Percentiles rank a stretch among this genome's conserved stretches.
These are phyloP conservation scores for Beauveria rudraprayagi DNA, from an alignment of 2,329 filamentous ascomycete genomes.

Conservation along the genomic window DNA sequence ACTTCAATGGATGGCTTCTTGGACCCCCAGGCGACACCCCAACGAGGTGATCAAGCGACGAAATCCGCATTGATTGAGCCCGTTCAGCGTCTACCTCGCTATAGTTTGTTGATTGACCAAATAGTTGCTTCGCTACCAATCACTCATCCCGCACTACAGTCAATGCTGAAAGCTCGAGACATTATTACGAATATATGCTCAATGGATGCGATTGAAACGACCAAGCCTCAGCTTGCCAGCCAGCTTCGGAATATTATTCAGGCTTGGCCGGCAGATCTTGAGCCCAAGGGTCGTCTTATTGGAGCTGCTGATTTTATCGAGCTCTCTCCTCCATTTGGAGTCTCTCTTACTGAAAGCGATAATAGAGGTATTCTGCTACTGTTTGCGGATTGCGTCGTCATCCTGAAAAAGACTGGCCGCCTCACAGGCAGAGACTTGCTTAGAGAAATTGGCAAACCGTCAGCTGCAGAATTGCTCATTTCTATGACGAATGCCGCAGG, in stretches of 20 bases:
- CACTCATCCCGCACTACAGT: slow-evolving; percentile 74
- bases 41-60: slow-evolving; percentile 73
- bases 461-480: slow-evolving; percentile 52
- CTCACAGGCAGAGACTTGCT: slow-evolving; percentile 69
- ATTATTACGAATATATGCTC: slow-evolving; percentile 96
- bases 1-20: slow-evolving; percentile 72
- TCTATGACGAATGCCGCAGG: slow-evolving; percentile 57
- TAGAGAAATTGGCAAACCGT: slow-evolving; percentile 78
- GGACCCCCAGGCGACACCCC: slow-evolving; percentile 59
- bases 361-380: slow-evolving; percentile 67
- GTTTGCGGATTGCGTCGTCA: slow-evolving; percentile 73
- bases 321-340: slow-evolving; percentile 61
- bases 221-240: slow-evolving; percentile 66
- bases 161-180: slow-evolving; percentile 81
- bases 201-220: slow-evolving; percentile 63
- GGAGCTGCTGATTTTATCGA: slow-evolving; percentile 74
- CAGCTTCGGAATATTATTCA: slow-evolving; percentile 70
- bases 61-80: slow-evolving; percentile 93
- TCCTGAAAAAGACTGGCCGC: slow-evolving; percentile 62
- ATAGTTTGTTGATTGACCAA: slow-evolving; percentile 93
- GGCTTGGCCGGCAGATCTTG: slow-evolving; percentile 64
- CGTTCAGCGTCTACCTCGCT: slow-evolving; percentile 86
- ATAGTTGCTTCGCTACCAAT: slow-evolving; percentile 81
- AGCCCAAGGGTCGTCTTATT: slow-evolving; percentile 70
- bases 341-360: slow-evolving; percentile 33